Conservation (phyloP, 2,329 filamentous ascomycete species). For the Amylocarpus encephaloides region DNA sequence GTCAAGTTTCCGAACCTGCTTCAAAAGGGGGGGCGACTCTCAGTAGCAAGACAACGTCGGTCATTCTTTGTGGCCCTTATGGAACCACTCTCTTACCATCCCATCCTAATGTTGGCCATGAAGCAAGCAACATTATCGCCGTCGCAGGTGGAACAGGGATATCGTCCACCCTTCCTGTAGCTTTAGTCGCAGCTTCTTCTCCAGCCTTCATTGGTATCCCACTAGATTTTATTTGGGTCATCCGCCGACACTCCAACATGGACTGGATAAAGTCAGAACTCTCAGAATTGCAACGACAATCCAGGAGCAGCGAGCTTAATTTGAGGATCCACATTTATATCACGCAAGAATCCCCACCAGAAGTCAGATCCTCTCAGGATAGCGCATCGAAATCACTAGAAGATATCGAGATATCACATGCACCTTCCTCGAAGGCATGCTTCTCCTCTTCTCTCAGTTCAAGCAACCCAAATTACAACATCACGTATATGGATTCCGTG, state of each 20-base stretch:
- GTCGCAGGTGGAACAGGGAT: conserved; percentile 54
- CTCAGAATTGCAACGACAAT: conserved; percentile 37
- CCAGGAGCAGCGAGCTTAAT: conserved; percentile 34
- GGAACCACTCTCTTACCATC: conserved; percentile 36
- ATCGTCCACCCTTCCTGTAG: conserved; percentile 48
- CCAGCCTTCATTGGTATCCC: conserved; percentile 14
- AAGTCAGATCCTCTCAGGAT: too few species aligned
- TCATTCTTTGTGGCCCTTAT: conserved; percentile 59
- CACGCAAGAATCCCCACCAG: conserved; percentile 34
- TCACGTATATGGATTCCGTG: conserved; percentile 8
- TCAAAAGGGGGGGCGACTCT: neutral
- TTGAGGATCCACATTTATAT: conserved; percentile 52
- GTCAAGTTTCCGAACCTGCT: neutral
- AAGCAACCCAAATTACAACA: neutral
- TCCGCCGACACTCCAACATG: conserved; percentile 48
- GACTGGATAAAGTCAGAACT: conserved; percentile 55
- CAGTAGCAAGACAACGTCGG: conserved; percentile 38
- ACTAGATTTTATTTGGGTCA: conserved; percentile 59
- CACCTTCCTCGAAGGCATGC: neutral
- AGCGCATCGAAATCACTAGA: neutral
- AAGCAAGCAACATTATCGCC: conserved; percentile 42
- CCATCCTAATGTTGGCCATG: conserved; percentile 26
- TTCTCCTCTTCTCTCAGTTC: conserved; percentile 1
- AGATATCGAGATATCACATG: conserved; percentile 3
- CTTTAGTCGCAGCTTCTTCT: conserved; percentile 38